Percentiles rank a stretch among this genome's conserved stretches.
phyloP scores from a whole-genome alignment of 345 rosid genomes.

The Eucalyptus polybractea region DNA sequence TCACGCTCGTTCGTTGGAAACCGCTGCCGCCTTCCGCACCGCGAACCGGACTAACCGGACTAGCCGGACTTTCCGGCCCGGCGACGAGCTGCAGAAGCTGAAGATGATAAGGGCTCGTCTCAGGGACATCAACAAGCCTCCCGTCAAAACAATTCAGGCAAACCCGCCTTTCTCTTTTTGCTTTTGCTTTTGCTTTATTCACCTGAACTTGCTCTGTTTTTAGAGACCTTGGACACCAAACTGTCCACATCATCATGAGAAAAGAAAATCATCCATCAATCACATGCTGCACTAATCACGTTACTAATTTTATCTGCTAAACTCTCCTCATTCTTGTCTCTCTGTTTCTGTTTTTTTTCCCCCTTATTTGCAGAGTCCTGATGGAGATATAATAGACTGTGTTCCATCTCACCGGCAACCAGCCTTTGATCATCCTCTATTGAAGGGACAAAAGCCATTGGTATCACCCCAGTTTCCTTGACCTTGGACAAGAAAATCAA shows the following conservation, averaged over 20 bases:
- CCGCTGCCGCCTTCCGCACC: conserved; percentile 6
- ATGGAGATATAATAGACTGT: conserved; percentile 87
- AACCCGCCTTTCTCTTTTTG: background rate
- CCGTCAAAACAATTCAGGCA: conserved; percentile 84
- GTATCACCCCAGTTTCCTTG: conserved; percentile 10
- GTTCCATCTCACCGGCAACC: conserved; percentile 65
- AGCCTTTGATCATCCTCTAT: conserved; percentile 82
- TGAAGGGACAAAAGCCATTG: conserved; percentile 66
- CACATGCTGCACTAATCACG: background rate
- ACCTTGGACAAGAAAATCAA: background rate
- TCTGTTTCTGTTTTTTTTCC: background rate
- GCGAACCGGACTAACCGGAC: conserved; percentile 42
- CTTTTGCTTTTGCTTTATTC: background rate
- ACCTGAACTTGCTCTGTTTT: background rate
- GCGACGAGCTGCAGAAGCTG: conserved; percentile 48
- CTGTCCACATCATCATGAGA: background rate
- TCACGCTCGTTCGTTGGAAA: conserved; percentile 30
- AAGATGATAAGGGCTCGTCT: conserved; percentile 50
- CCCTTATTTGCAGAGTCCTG: conserved; percentile 77
- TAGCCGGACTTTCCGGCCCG: conserved; percentile 54
- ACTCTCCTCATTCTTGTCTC: background rate
- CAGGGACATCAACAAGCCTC: conserved; percentile 68
- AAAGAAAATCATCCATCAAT: background rate
- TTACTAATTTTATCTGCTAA: background rate
- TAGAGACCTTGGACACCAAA: background rate